These are phyloP conservation scores for Trichoderma pleuroti DNA, from an alignment of 2,329 filamentous ascomycete genomes.

Conservation along the genomic window DNA sequence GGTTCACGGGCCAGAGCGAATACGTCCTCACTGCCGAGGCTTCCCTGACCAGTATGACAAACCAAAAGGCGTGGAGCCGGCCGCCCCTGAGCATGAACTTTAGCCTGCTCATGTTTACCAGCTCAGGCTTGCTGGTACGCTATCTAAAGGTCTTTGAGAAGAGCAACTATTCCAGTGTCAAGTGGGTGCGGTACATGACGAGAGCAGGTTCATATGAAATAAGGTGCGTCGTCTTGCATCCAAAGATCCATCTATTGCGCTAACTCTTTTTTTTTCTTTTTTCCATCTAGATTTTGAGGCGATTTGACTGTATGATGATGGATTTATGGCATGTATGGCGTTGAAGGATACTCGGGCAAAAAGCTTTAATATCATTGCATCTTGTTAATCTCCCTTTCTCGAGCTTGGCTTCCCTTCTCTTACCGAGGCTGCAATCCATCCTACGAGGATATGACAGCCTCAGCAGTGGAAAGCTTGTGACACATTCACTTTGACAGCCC, in stretches of 20 bases:
- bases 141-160: constrained; percentile 99
- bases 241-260: background rate
- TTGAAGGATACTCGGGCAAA: constrained; percentile 19
- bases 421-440: background rate
- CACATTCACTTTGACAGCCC: constrained; percentile 4
- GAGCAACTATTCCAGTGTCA: constrained; percentile 96
- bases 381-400: background rate
- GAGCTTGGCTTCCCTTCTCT: background rate
- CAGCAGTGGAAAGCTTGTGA: background rate
- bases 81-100: constrained; percentile 91
- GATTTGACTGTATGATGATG: constrained; percentile 20
- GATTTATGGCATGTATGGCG: constrained; percentile 21
- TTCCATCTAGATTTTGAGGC: constrained; percentile 32
- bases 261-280: constrained; percentile 18
- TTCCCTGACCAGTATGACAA: constrained; percentile 92
- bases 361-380: constrained; percentile 19
- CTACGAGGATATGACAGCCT: background rate
- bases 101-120: constrained; percentile 96
- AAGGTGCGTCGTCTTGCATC: constrained; percentile 51
- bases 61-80: constrained; percentile 93
- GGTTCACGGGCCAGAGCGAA: constrained; percentile 98
- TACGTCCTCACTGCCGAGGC: constrained; percentile 94
- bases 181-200: constrained; percentile 99
- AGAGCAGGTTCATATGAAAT: constrained; percentile 97
- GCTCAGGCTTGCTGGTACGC: constrained; percentile 82